phyloP scores from a whole-genome alignment of 2,329 filamentous ascomycete genomes.

The Beauveria caledonica region DNA sequence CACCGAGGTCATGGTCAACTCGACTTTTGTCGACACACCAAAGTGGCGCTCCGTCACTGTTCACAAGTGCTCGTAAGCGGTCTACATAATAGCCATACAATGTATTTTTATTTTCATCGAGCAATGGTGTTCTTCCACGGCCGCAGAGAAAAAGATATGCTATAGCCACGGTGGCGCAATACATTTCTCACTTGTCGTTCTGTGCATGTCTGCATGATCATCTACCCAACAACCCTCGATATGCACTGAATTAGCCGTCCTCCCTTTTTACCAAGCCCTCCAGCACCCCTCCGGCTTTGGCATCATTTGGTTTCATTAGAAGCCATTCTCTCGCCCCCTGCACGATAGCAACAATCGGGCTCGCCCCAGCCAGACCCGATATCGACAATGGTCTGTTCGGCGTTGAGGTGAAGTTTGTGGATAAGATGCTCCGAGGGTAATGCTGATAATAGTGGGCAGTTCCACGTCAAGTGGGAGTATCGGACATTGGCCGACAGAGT shows the following conservation, averaged over 20 bases:
- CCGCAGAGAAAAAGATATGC: too few species aligned
- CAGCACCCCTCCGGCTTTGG: not conserved
- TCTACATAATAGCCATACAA: not conserved
- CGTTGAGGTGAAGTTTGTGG: not conserved
- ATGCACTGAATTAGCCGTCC: constrained; percentile 2
- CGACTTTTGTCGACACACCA: constrained; percentile 18
- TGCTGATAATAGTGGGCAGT: constrained; percentile 6
- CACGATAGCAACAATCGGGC: too few species aligned
- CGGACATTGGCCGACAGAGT: not conserved
- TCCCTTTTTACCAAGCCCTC: constrained; percentile 8
- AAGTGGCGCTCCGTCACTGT: constrained; percentile 18
- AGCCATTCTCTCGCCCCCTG: constrained; percentile 12
- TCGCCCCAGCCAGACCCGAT: constrained; percentile 16
- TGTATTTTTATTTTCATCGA: not conserved
- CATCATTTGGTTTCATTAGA: not conserved
- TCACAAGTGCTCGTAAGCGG: constrained; percentile 15
- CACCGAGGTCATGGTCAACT: constrained; percentile 17
- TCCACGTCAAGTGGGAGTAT: constrained; percentile 4
- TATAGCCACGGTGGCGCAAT: too few species aligned
- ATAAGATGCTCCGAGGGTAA: not conserved
- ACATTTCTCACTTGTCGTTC: too few species aligned
- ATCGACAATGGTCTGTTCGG: constrained; percentile 6
- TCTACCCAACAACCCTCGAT: constrained; percentile 11
- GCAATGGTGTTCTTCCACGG: too few species aligned
- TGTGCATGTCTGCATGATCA: not conserved